A percentile compares a stretch with the other conserved stretches of the same genome.
These are phyloP conservation scores for Scheffersomyces spartinae DNA, from an alignment of 805 yeast species.

Conservation along the genomic window DNA sequence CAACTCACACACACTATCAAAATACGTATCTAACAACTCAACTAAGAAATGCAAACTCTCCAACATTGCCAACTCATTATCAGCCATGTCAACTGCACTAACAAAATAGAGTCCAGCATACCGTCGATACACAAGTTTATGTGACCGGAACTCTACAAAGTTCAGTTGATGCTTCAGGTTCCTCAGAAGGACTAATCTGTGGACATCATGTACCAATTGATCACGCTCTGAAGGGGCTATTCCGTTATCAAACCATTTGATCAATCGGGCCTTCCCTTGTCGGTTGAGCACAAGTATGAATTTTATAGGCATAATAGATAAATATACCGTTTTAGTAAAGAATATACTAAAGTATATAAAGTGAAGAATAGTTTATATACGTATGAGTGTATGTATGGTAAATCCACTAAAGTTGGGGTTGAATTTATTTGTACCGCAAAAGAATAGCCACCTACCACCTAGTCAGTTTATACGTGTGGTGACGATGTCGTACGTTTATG, in stretches of 20 bases:
- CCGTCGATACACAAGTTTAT: conserved; percentile 71
- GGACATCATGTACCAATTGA: conserved; percentile 49
- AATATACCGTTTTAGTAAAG: neutral
- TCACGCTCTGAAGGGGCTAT: conserved; percentile 18
- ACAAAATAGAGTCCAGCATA: conserved; percentile 89
- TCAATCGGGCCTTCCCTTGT: conserved; percentile 85
- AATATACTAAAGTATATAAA: neutral
- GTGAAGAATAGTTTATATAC: neutral
- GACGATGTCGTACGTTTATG: too few relatives aligned
- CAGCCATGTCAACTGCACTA: conserved; percentile 67
- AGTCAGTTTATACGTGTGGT: too few relatives aligned
- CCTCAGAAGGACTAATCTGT: conserved; percentile 66
- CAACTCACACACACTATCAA: conserved; percentile 85
- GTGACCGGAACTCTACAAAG: conserved; percentile 47
- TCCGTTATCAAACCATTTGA: conserved; percentile 54
- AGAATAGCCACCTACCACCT: too few relatives aligned
- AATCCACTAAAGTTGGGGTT: too few relatives aligned
- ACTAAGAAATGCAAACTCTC: conserved; percentile 84
- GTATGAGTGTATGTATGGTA: neutral
- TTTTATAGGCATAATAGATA: conserved; percentile 54
- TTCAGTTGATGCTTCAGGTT: conserved; percentile 79
- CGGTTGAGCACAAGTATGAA: conserved; percentile 76
- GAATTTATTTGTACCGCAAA: too few relatives aligned
- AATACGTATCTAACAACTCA: conserved; percentile 76
- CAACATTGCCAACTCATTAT: conserved; percentile 72